Evolutionary conservation across 257 asterid genomes (phyloP).

Genomic region (Lycium barbarum): DNA sequence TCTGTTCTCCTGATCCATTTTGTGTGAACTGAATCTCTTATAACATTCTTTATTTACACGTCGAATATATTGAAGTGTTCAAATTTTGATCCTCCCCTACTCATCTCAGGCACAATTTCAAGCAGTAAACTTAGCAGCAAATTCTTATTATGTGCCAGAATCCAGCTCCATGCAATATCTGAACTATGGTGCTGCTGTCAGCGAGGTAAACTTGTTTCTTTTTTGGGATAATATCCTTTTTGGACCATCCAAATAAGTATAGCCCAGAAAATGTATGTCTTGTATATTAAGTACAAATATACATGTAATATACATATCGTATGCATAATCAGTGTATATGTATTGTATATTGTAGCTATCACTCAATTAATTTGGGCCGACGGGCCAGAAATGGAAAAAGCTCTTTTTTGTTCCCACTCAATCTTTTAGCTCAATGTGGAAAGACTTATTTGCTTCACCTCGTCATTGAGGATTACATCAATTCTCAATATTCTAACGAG

Average conservation of each 20-base stretch:
- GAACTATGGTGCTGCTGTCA: constrained; percentile 72
- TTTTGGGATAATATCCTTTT: no score
- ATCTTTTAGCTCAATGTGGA: neutral
- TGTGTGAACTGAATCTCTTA: neutral
- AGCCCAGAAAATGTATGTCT: no score
- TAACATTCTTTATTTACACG: neutral
- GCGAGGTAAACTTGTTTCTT: constrained; percentile 57
- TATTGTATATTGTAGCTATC: no score
- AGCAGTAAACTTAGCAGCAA: constrained; percentile 56
- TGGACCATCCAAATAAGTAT: no score
- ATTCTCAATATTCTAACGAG: neutral
- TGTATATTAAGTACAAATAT: no score
- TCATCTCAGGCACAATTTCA: constrained; percentile 55
- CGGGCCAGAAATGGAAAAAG: no score
- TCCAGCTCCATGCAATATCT: constrained; percentile 46
- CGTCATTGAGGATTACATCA: neutral
- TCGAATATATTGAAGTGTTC: neutral
- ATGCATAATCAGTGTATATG: no score
- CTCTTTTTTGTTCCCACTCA: neutral
- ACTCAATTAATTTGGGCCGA: no score
- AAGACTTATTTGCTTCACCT: neutral
- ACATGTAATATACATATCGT: no score
- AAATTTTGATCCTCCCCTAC: neutral
- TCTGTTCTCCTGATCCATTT: neutral
- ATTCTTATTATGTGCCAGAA: constrained; percentile 61